Evolutionary conservation across 345 rosid species (phyloP).

Genomic region (Populus tremula): DNA sequence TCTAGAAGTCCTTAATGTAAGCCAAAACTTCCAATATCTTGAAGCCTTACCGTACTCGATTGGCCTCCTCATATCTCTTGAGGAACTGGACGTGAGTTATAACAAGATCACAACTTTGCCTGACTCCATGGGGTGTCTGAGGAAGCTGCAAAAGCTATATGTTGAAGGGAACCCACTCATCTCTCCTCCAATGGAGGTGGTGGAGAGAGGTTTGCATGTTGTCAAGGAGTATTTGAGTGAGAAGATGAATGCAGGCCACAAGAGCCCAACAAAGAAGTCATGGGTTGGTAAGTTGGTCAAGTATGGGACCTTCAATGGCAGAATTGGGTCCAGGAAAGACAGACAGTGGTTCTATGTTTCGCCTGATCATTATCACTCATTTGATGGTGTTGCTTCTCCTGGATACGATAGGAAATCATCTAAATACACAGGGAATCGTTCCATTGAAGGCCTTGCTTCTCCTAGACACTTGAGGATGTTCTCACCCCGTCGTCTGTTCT

Average conservation of each 20-base stretch:
- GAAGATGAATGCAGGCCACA: slow-evolving; percentile 49
- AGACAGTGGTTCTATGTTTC: slow-evolving; percentile 43
- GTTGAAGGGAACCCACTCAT: slow-evolving; percentile 82
- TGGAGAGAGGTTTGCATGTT: slow-evolving; percentile 53
- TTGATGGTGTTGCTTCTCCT: slow-evolving; percentile 55
- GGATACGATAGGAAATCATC: slow-evolving; percentile 18
- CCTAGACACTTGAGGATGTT: slow-evolving; percentile 59
- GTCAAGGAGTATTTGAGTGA: slow-evolving; percentile 66
- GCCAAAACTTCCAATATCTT: slow-evolving; percentile 82
- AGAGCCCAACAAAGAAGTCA: slow-evolving; percentile 40
- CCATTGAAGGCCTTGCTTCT: slow-evolving; percentile 55
- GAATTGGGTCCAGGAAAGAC: slow-evolving; percentile 34
- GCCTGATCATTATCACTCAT: slow-evolving; percentile 43
- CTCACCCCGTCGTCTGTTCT: slow-evolving; percentile 69
- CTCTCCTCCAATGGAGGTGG: slow-evolving; percentile 68
- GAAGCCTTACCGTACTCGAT: slow-evolving; percentile 54
- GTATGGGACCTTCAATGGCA: slow-evolving; percentile 53
- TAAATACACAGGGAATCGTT: slow-evolving; percentile 11
- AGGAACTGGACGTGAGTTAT: slow-evolving; percentile 76
- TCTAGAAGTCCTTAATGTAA: slow-evolving; percentile 65
- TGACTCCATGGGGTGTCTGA: slow-evolving; percentile 71
- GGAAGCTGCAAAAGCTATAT: slow-evolving; percentile 56
- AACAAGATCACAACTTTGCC: slow-evolving; percentile 65
- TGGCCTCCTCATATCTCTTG: slow-evolving; percentile 67
- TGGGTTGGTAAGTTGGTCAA: slow-evolving; percentile 71